Evolutionary conservation across 2,329 filamentous ascomycete genomes (phyloP), one percentile per base, ranked within the genome.

Genomic region (Penicillium nordicum): DNA sequence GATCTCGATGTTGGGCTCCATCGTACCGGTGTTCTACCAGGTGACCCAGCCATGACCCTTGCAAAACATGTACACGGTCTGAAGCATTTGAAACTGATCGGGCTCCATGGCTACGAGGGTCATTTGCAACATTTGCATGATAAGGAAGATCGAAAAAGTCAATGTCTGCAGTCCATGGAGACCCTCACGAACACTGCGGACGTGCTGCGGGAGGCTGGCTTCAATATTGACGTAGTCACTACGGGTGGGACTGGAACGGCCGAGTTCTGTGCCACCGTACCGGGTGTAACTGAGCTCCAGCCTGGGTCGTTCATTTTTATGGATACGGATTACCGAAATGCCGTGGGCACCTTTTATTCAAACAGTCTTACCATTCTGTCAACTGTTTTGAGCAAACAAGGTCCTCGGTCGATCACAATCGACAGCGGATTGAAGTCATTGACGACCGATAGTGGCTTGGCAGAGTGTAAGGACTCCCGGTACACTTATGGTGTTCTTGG

Each of bases 261-360:
- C 2, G 80, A 82, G 57, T 82, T 83, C 60, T 83, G 80, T 53
- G 80, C 75, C 1, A 74, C 69, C 0, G 79, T 81, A 0, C 74
- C 76, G 0, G 80, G 80, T 0, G 74, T 83, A 0, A 83, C 80
- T 1, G 81, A 83, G 61, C 69, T 83, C 1, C 81, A 83, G 62
- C 81, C 81, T 0, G 81, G 81, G 0, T 81, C 78, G 0, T 83
- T 83, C 57, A 75, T 83, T 53, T 83, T 83, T 64, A 83, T 83
- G 81, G 81, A 83, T 55, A 81, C 80, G 2, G 81, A 83, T 62
- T 83, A 83, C 60, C 76, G 80, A 3, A 79, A 80, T 50, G 81
- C 81, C 0, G 72, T 83, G 0, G 81, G 81, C 1, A 68, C 72
- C 0, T 76, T 76, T 53, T 83, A 79, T 63, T 71, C 72, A 0